Evolutionary conservation across 768 basidiomycete genomes (phyloP).

Genomic region (Hygrophorus pudorinus): DNA sequence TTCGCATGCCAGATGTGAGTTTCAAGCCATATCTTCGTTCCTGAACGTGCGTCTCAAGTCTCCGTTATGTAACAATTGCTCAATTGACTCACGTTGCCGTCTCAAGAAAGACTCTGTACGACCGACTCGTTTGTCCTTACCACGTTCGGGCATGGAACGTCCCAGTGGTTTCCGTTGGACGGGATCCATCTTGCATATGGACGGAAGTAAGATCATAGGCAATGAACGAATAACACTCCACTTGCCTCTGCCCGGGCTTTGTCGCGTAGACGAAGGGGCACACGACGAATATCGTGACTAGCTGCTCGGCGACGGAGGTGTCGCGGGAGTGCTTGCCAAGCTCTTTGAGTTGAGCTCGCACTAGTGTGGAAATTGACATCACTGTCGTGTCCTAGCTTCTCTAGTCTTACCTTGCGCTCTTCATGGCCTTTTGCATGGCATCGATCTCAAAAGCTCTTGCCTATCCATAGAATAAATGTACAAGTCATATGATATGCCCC

Average conservation of each 20-base stretch:
- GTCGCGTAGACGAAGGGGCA: constrained; percentile 73
- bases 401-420: constrained; percentile 49
- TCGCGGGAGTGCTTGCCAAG: constrained; percentile 89
- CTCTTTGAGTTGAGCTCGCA: constrained; percentile 62
- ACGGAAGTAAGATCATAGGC: constrained; percentile 1
- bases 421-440: constrained; percentile 85
- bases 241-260: constrained; percentile 77
- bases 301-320: constrained; percentile 89
- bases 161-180: constrained; percentile 27
- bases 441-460: constrained; percentile 82
- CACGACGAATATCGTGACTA: constrained; percentile 86
- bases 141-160: constrained; percentile 48
- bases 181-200: constrained; percentile 35
- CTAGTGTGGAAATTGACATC: constrained; percentile 25
- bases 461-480: constrained; percentile 27
- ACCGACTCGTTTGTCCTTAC: constrained; percentile 46
- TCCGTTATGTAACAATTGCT: background rate
- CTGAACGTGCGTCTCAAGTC: constrained; percentile 27
- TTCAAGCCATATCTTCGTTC: constrained; percentile 85
- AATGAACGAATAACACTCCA: background rate
- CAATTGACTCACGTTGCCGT: constrained; percentile 54
- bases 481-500: background rate
- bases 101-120: constrained; percentile 53
- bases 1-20: constrained; percentile 98
- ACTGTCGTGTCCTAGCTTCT: background rate